These are phyloP conservation scores for Trichophyton simii DNA, from an alignment of 2,329 filamentous ascomycete species.

Conservation along the genomic window DNA sequence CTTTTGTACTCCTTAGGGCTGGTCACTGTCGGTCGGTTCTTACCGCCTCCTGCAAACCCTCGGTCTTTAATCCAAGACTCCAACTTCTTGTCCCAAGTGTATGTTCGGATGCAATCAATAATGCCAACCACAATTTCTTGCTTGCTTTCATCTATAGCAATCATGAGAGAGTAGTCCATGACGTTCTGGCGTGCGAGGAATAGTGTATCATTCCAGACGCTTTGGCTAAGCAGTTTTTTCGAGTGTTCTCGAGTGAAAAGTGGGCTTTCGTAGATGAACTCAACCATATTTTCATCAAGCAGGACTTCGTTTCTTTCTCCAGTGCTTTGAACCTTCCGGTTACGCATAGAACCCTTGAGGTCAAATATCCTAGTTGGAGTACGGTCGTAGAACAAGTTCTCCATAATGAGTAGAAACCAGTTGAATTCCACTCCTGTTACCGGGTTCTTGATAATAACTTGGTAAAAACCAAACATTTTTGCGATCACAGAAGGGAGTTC, in stretches of 20 bases:
- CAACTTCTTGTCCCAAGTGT: conserved; percentile 99
- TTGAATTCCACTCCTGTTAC: conserved; percentile 85
- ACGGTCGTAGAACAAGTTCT: conserved; percentile 95
- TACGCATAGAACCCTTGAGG: conserved; percentile 95
- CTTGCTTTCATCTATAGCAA: conserved; percentile 79
- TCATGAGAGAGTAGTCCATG: conserved; percentile 99
- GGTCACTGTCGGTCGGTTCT: conserved; percentile 81
- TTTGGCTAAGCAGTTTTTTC: conserved; percentile 80
- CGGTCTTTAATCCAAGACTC: conserved; percentile 99
- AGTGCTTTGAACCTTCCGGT: conserved; percentile 90
- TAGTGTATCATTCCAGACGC: conserved; percentile 94
- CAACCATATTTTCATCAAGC: conserved; percentile 96
- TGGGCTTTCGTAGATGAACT: conserved; percentile 96
- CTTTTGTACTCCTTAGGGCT: conserved; percentile 96
- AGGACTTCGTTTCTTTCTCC: conserved; percentile 94
- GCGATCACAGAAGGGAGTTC: conserved; percentile 92
- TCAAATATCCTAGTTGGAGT: conserved; percentile 84
- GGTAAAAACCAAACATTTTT: conserved; percentile 98
- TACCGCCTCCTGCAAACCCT: conserved; percentile 67
- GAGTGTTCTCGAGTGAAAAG: conserved; percentile 92
- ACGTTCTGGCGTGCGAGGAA: conserved; percentile 92
- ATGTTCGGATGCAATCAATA: conserved; percentile 95
- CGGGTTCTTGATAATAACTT: conserved; percentile 93
- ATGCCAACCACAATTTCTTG: conserved; percentile 95
- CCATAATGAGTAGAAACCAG: conserved; percentile 87